Percentiles rank a stretch among this genome's conserved stretches.
Conservation (phyloP, 257 asterid genomes). For the Primulina huaijiensis region DNA sequence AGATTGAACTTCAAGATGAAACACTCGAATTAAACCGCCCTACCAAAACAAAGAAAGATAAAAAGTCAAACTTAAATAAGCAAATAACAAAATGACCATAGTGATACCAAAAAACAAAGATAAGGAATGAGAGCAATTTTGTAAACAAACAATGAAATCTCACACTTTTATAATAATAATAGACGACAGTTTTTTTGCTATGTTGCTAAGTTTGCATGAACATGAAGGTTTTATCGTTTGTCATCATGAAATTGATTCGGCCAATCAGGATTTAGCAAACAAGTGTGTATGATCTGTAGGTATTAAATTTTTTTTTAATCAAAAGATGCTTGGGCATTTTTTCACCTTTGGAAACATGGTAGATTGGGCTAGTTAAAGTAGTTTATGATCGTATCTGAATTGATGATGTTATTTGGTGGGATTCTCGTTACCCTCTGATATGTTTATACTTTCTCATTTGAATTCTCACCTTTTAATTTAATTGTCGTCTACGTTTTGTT, state of each 20-base stretch:
- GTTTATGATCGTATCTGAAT: not conserved
- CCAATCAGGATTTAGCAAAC: not conserved
- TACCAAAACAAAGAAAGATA: no score
- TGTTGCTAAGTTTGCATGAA: not conserved
- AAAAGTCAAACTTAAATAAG: no score
- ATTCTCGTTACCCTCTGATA: not conserved
- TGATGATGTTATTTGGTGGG: not conserved
- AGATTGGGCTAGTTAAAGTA: not conserved
- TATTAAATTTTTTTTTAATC: no score
- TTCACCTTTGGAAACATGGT: not conserved
- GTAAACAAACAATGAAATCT: no score
- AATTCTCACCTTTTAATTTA: no score
- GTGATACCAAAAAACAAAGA: no score
- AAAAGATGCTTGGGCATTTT: not conserved
- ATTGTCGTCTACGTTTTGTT: not conserved
- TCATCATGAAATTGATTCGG: not conserved
- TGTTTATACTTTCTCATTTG: not conserved
- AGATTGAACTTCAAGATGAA: no score
- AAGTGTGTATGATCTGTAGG: not conserved
- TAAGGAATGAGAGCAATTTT: no score
- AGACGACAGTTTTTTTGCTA: not conserved
- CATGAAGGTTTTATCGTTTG: not conserved
- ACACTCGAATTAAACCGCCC: no score
- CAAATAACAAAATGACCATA: no score
- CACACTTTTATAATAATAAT: no score